Conservation (phyloP, 1,284 basidiomycete species). For the Pseudozyma sp. region DNA sequence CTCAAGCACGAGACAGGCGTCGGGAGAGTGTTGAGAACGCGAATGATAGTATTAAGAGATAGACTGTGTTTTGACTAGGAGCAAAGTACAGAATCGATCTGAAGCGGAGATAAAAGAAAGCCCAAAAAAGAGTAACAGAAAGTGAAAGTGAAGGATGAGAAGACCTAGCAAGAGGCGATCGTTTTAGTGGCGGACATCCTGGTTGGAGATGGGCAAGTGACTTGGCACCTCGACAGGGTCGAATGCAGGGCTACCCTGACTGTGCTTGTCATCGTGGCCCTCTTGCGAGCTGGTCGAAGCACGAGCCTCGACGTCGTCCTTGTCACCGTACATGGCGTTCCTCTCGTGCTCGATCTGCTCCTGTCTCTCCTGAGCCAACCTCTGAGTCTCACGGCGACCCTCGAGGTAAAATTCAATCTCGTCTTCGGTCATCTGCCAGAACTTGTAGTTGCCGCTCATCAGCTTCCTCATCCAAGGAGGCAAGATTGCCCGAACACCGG, state of each 20-base stretch:
- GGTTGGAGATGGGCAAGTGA: not conserved
- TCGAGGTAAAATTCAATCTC: conserved; percentile 65
- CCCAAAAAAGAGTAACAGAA: not conserved
- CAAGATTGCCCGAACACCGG: conserved; percentile 51
- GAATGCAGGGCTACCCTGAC: conserved; percentile 30
- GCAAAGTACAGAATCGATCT: not conserved
- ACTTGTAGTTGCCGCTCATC: conserved; percentile 55
- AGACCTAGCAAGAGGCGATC: not conserved
- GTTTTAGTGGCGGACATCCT: conserved; percentile 23
- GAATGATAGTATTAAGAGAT: not conserved
- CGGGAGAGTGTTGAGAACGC: not conserved
- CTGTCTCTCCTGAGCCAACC: conserved; percentile 44
- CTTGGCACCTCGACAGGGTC: conserved; percentile 29
- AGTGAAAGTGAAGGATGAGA: not conserved
- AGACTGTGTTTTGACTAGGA: not conserved
- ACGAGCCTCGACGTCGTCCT: conserved; percentile 46
- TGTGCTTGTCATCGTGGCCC: conserved; percentile 41
- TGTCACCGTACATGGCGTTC: conserved; percentile 42
- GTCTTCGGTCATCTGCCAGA: conserved; percentile 64
- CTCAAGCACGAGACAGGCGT: not conserved
- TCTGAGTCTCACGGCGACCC: conserved; percentile 58
- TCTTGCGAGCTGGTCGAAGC: conserved; percentile 25
- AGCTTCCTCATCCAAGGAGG: conserved; percentile 66
- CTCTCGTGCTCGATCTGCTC: conserved; percentile 53
- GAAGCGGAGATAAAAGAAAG: not conserved